Evolutionary conservation across 202 grass and related monocot species (phyloP).

Genomic region (Brachypodium distachyon): DNA sequence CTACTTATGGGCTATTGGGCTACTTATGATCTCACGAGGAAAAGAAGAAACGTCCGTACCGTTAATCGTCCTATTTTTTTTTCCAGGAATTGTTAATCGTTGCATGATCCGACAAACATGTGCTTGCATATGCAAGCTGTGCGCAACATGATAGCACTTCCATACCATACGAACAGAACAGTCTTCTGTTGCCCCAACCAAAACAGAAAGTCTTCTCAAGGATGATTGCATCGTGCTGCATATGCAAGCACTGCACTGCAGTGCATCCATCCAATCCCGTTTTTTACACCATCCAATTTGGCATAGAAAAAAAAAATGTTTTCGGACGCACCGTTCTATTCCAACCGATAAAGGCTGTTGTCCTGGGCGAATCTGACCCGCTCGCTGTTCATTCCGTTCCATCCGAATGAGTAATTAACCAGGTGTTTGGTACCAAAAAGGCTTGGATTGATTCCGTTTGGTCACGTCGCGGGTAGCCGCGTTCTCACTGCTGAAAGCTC

Average conservation of each 20-base stretch:
- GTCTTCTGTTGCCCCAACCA: neutral
- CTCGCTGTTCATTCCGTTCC: neutral
- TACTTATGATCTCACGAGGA: neutral
- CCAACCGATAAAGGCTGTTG: neutral
- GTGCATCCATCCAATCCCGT: neutral
- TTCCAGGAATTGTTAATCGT: too few relatives aligned
- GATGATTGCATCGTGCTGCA: too few relatives aligned
- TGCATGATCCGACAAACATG: too few relatives aligned
- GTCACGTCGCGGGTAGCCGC: neutral
- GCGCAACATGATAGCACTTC: neutral
- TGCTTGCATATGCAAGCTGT: neutral
- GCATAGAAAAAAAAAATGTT: too few relatives aligned
- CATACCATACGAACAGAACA: neutral
- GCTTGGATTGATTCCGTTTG: neutral
- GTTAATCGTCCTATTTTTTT: too few relatives aligned
- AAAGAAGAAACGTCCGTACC: too few relatives aligned
- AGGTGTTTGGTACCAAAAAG: neutral
- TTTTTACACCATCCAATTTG: neutral
- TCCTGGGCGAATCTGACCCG: neutral
- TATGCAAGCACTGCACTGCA: neutral
- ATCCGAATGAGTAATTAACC: neutral
- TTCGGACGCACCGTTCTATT: neutral
- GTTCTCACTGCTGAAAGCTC: neutral
- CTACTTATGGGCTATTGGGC: neutral
- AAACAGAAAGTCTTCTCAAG: neutral